phyloP scores from a whole-genome alignment of 495 filamentous ascomycete species.

The Podospora sp. region DNA sequence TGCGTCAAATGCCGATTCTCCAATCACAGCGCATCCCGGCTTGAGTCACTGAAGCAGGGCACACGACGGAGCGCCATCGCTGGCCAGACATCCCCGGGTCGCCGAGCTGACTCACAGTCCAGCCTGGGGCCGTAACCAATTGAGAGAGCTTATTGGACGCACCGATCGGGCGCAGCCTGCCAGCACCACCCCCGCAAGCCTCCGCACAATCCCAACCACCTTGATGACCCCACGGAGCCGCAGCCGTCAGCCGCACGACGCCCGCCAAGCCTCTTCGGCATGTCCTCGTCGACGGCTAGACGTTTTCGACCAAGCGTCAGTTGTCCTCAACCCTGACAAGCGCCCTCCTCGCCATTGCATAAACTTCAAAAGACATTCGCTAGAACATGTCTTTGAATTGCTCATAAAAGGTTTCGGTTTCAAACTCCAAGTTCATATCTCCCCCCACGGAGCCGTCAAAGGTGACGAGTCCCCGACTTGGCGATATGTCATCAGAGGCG shows the following conservation, averaged over 20 bases:
- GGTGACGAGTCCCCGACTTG: background rate
- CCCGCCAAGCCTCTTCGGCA: background rate
- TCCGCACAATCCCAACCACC: background rate
- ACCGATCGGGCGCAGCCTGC: background rate
- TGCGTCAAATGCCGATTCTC: background rate
- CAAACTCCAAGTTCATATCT: background rate
- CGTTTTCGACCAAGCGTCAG: background rate
- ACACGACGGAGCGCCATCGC: background rate
- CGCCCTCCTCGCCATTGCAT: background rate
- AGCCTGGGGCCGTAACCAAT: background rate
- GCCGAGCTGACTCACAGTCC: conserved; percentile 7
- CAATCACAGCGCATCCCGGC: background rate
- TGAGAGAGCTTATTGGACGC: background rate
- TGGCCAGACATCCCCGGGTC: background rate
- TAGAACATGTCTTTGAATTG: conserved; percentile 33
- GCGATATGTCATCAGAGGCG: background rate
- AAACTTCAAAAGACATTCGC: background rate
- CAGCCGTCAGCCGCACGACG: background rate
- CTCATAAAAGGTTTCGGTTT: conserved; percentile 19
- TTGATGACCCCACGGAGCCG: background rate
- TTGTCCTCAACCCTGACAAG: background rate
- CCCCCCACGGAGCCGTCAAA: background rate
- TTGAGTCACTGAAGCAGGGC: background rate
- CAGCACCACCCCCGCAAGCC: background rate
- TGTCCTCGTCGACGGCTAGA: background rate